Evolutionary conservation across 139 green algal species (phyloP), one percentile per base, ranked within the genome.

Genomic region (Picochlorum costavermella): DNA sequence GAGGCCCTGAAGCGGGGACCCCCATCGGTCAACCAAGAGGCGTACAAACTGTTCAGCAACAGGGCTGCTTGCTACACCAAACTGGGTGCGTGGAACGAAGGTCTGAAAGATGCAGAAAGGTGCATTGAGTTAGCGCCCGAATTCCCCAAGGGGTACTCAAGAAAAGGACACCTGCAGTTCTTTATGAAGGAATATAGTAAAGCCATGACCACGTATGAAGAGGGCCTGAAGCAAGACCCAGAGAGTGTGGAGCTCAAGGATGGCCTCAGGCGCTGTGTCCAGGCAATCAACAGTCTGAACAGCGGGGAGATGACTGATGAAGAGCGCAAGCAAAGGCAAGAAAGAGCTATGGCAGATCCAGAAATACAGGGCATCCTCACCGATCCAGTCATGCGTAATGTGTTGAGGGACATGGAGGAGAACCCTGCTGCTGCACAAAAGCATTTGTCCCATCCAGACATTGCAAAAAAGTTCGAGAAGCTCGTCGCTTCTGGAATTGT

Each of bases 1-100:
- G 94, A 99, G 78, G 89, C 94, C 0, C 78, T 99, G n/a, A 88
- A 85, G 75, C 74, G 94, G 13, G 89, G 86, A 3, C 89, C 89
- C 1, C 75, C 86, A 17, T 37, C 23, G 1, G 69, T 80, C 17
- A 96, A 98, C 80, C 81, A 82, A 1, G 87, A 96, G n/a, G 90
- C 92, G 4, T 83, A 96, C 87, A 97, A 96, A 84, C 72, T 98
- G 26, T 96, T 88, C 90, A 88, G 71, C 77, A 99, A 99, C 83
- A 77, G 85, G 82, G 86, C 94, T 2, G 94, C 94, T n/a, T 97
- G 86, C 77, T 99, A 97, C 87, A 98, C 92, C 58, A 99, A 99
- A 84, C 84, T 99, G 23, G 84, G 82, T 3, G 94, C 94, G 8
- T 88, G 92, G 73, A 84, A 83, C 14, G 94, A 98, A 65, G 94